These are phyloP conservation scores for Aechmea fasciata DNA, from an alignment of 176 grass and related monocot genomes.

Conservation along the genomic window DNA sequence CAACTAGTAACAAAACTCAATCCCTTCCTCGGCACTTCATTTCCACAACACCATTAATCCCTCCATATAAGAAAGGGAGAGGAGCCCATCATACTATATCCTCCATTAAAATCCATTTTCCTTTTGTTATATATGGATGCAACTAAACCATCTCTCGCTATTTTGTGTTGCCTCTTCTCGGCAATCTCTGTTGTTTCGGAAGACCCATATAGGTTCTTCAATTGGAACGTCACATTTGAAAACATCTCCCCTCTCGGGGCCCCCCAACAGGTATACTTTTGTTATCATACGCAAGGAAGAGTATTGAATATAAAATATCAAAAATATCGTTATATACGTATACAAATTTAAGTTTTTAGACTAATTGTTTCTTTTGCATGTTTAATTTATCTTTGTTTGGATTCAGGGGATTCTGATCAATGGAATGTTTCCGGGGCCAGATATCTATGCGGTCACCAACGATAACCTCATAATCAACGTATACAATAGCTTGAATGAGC, in stretches of 20 bases:
- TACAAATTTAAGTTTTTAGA: neutral
- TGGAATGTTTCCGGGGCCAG: slow-evolving; percentile 68
- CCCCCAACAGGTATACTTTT: slow-evolving; percentile 42
- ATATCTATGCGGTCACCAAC: slow-evolving; percentile 56
- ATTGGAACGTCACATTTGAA: slow-evolving; percentile 50
- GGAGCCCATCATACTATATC: neutral
- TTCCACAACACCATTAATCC: neutral
- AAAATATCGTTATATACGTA: too few relatives aligned
- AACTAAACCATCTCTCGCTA: neutral
- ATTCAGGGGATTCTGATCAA: slow-evolving; percentile 68
- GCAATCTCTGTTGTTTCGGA: slow-evolving; percentile 12
- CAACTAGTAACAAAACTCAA: neutral
- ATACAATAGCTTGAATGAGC: slow-evolving; percentile 42
- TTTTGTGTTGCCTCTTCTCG: slow-evolving; percentile 15
- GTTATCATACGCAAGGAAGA: neutral
- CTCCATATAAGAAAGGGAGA: neutral
- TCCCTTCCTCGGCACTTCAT: neutral
- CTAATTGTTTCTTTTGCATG: neutral
- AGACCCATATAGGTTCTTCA: slow-evolving; percentile 44
- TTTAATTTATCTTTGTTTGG: neutral
- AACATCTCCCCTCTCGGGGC: slow-evolving; percentile 41
- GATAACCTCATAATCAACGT: slow-evolving; percentile 71
- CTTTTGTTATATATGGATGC: neutral
- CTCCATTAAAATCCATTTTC: neutral
- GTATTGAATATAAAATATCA: neutral